Base-by-base conservation (phyloP, 78 protist genomes). In the Trichosphaerium sp. region DNA sequence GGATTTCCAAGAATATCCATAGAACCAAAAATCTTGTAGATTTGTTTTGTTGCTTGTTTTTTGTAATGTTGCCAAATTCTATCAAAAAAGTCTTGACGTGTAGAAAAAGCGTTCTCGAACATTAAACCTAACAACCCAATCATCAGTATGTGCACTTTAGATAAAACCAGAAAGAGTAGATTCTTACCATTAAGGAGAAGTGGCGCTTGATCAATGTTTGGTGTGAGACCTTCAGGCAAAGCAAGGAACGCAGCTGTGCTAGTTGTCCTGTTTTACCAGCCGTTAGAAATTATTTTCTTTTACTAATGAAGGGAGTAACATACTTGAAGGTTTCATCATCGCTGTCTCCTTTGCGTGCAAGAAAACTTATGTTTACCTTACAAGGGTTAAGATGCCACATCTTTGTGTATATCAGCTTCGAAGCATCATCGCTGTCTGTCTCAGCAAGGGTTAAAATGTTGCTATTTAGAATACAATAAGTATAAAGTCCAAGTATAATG, bases 1-100 rank as follows among this genome's bases (percentile, higher is more conserved):
- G 92, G 92, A 35, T 87, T 87, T 38, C 92, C 92, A 21, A 87
- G 66, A 26, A 82, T 34, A 54, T 82, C 88, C 12, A 74, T 68
- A 0, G 92, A 82, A 26, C 92, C 92, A 4, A 87, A 57, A 23
- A 87, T 47, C 35, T 70, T 80, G 60, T 80, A 81, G 28, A 73
- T 54, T 49, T 80, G 80, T 7, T 40, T 11, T 3, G 74, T 42
- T 14, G 47, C 77, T 57, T 75, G 82, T 15, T 28, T 32, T 12
- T 52, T 51, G 43, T 81, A 84, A 25, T 82, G 78, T 29, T 56
- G 28, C 26, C 61, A 74, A 15, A 80, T 49, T 39, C 75, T 69
- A 26, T 61, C 69, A 32, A 80, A 48, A 32, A 80, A 26, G 3
- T 71, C 62, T 2, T 40, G 31, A 57, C 74, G 60, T 25, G 86